A percentile compares a stretch with the other conserved stretches of the same genome.
Evolutionary conservation across 768 basidiomycete species (phyloP).

Genomic region (Cystobasidium onofrii): DNA sequence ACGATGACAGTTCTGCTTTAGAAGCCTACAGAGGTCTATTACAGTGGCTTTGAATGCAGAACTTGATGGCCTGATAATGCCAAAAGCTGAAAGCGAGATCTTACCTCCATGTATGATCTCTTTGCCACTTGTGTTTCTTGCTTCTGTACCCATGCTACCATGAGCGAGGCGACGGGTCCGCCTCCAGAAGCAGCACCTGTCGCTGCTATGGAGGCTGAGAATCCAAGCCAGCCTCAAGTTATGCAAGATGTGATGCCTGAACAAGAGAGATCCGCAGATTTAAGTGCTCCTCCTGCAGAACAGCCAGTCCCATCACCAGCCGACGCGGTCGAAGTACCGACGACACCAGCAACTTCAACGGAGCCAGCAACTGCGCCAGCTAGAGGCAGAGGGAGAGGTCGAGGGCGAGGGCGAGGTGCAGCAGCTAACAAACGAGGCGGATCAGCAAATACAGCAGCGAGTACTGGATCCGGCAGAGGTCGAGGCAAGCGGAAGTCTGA

Average conservation of each 20-base stretch:
- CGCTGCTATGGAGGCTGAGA: background rate
- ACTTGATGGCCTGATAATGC: too few species aligned
- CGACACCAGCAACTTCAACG: background rate
- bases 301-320: background rate
- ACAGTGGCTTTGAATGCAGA: too few species aligned
- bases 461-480: background rate
- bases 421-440: background rate
- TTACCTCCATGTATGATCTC: background rate
- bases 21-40: too few species aligned
- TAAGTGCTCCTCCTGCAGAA: too few species aligned
- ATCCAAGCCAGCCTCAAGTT: background rate
- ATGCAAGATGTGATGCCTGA: background rate
- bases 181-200: conserved; percentile 7
- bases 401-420: background rate
- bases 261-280: too few species aligned
- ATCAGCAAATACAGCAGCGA: background rate
- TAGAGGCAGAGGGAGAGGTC: background rate
- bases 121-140: background rate
- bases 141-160: background rate
- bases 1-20: too few species aligned
- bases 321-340: background rate
- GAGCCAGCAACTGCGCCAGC: background rate
- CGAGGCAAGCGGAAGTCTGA: conserved; percentile 11
- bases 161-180: background rate
- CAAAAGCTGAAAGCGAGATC: too few species aligned